Evolutionary conservation across 2,329 filamentous ascomycete genomes (phyloP).

Genomic region (Pestalotiopsis sp.): DNA sequence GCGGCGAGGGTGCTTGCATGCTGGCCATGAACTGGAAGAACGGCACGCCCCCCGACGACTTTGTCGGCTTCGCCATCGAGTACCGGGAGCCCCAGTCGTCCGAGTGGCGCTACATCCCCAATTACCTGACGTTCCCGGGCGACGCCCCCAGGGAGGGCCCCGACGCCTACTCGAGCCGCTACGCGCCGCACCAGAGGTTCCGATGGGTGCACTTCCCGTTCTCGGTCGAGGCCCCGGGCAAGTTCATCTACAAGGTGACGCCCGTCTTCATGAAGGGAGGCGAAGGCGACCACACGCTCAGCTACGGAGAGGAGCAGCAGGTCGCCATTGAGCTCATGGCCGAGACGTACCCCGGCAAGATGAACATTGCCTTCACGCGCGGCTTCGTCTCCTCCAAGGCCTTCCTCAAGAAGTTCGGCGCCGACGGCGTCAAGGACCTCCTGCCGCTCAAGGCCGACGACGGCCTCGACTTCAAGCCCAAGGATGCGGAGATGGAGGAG

Average conservation of each 20-base stretch:
- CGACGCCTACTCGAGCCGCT: conserved; percentile 1
- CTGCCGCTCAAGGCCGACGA: background rate
- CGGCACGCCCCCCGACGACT: conserved; percentile 2
- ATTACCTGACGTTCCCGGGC: background rate
- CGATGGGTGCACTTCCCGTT: conserved; percentile 7
- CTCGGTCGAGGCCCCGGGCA: background rate
- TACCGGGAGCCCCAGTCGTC: background rate
- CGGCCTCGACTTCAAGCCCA: conserved; percentile 3
- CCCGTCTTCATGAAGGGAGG: background rate
- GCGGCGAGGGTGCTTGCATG: background rate
- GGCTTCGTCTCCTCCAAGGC: conserved; percentile 4
- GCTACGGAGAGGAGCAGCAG: background rate
- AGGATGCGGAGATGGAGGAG: background rate
- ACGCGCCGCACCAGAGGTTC: background rate
- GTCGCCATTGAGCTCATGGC: background rate
- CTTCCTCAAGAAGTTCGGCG: conserved; percentile 4
- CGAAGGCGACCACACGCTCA: background rate
- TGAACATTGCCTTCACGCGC: conserved; percentile 7
- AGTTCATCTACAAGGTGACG: background rate
- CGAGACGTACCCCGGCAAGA: conserved; percentile 3
- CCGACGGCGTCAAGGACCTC: background rate
- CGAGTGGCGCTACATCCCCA: background rate
- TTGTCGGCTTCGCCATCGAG: conserved; percentile 6
- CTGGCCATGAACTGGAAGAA: conserved; percentile 10
- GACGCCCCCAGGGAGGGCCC: background rate